Base-by-base conservation (phyloP, 805 yeast genomes). In the Starmerella kuoi region DNA sequence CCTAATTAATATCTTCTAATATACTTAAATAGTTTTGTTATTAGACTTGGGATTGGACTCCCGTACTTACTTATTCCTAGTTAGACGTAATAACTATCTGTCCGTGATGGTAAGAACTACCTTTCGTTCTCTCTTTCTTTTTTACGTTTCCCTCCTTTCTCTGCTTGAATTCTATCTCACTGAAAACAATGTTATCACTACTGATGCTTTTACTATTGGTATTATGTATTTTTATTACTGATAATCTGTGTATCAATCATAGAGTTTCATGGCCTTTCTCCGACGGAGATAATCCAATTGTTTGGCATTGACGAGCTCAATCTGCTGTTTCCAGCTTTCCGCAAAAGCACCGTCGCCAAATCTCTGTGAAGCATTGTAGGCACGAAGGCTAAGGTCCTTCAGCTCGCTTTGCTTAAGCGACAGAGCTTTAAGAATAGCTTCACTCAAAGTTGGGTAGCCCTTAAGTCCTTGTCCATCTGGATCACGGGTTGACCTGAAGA, bases 401-500 rank as follows among this genome's bases (percentile, higher is more conserved):
- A 70, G 63, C 18, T 65, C 69, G 0, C 50, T 51, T 1, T 62
- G 63, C 1, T 61, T 45, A 24, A 70, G 57, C 9, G 66, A 52
- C 27, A 68, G 63, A 3, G 73, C 70, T 32, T 61, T 52, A 2
- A 51, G 41, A 21, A 88, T 67, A 5, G 73, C 64, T 8, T 68
- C 68, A n/a, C 65, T 52, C 38, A 88, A 65, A 1, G 65, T 55
- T 1, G 74, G 72, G 55, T 61, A 72, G n/a, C 55, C 57, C 34
- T 48, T 56, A 19, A 34, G 39, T 12, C 42, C 50, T 25, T 45
- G 44, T 46, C 21, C 49, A 58, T 83, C 95, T 1, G 94, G 93
- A 56, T 87, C 96, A 5, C 60, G 59, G 11, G 61, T 60, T 49
- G 79, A 74, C 47, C 70, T 74, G 65, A 88, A 91, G 59, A 86